phyloP scores from a whole-genome alignment of 129 eudicot genomes.

The Helianthus annuus region DNA sequence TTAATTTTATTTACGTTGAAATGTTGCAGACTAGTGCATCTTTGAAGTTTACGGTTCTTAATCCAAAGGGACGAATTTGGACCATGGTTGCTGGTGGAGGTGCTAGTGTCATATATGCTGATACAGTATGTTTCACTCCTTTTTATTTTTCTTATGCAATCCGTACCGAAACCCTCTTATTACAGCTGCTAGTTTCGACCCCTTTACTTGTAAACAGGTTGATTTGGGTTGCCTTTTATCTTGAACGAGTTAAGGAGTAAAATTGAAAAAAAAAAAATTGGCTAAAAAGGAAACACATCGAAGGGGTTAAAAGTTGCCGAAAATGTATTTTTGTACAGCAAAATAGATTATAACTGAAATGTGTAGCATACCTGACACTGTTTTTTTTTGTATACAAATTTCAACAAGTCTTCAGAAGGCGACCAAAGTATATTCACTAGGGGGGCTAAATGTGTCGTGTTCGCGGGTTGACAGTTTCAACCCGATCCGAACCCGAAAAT shows the following conservation, averaged over 20 bases:
- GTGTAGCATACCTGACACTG: too few species aligned
- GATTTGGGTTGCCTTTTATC: not conserved
- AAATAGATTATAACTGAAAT: not conserved
- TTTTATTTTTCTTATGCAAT: not conserved
- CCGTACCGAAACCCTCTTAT: not conserved
- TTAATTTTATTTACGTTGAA: not conserved
- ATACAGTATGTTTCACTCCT: conserved; percentile 60
- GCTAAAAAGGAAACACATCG: not conserved
- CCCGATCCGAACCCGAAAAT: too few species aligned
- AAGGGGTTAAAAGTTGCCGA: not conserved
- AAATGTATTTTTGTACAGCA: not conserved
- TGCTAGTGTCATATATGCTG: conserved; percentile 99
- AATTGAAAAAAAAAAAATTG: not conserved
- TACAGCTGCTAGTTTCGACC: not conserved
- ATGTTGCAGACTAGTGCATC: conserved; percentile 97
- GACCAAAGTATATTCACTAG: not conserved
- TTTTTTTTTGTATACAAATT: not conserved
- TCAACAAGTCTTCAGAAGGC: not conserved
- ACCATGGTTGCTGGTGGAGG: conserved; percentile 99
- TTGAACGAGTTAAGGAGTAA: not conserved
- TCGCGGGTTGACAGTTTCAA: too few species aligned
- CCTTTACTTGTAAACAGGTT: not conserved
- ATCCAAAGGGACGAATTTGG: conserved; percentile 99
- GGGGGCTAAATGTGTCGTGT: too few species aligned
- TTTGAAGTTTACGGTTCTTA: conserved; percentile 94